Evolutionary conservation across 768 basidiomycete genomes (phyloP), one percentile per base, ranked within the genome.

Genomic region (Trametes maxima): DNA sequence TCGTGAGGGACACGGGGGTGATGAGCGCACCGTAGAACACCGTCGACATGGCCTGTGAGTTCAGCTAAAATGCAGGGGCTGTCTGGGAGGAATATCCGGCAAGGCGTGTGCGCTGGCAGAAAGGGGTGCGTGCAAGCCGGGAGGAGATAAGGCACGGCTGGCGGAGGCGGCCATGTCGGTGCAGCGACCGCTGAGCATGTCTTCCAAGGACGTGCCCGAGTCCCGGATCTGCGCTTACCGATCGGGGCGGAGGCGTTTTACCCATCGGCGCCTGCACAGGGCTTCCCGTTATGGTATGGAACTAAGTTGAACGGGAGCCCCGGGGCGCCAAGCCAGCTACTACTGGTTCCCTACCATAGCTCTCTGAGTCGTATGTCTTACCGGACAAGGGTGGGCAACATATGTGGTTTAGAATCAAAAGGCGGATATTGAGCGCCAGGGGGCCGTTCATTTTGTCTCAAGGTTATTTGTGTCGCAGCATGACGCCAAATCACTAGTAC

Each of bases 21-120:
- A 89, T 72, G 62, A 87, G 76, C 22, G 83, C 77, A 19, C 87
- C 87, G 57, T 83, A 82, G 74, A 81, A 85, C 39, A 84, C 67
- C 28, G 75, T 80, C 17, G 71, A 54, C 75, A 75, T 75, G 58
- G 14, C 37, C 24, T 36, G 40, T 22, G 40, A 13, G 22, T 21
- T 24, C 21, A 46, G 45, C 1, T 12, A 13, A 12, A 8, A 44
- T 19, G 17, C 21, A 12, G 22, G 8, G 36, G n/a, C n/a, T 40
- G 14, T 11, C 12, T n/a, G 16, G 49, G n/a, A 5, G 17, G 56
- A 28, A 28, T 48, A 47, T 49, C 28, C 39, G 19, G 43, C 33
- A 36, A 11, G 17, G 8, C 3, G 46, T 47, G 39, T 37, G 35
- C 28, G 55, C 53, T 54, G 53, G 53, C 43, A 54, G 42, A 35